Evolutionary conservation across 2,329 filamentous ascomycete genomes (phyloP), one percentile per base, ranked within the genome.

Genomic region (Verruconis gallopava): DNA sequence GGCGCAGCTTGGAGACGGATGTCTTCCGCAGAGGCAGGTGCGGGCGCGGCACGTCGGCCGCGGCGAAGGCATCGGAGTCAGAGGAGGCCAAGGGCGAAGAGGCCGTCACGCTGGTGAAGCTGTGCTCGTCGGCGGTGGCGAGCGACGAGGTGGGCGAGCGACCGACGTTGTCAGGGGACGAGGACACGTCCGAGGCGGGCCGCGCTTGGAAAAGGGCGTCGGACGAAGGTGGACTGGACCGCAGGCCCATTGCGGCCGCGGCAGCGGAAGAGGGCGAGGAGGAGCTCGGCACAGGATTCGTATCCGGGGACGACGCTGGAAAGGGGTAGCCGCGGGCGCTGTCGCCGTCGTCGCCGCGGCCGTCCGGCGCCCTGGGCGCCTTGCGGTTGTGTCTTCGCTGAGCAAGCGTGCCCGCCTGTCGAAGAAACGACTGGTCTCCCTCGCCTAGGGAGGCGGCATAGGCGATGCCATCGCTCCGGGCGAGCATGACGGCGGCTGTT

Each of bases 21-120:
- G 19, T 33, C 35, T 43, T 43, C 9, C 35, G 33, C 4, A 43
- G 41, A 20, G 41, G 41, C 12, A 43, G 21, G 14, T 43, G 36
- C 22, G 41, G 41, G n/a, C 21, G 22, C 12, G 41, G 41, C 19
- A 42, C 14, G 2, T 28, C 19, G 4, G 21, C 14, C 5, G 19
- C 30, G 4, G 40, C 4, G n/a, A 42, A 42, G 32, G 11, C 19
- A 15, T 19, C 32, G 14, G 40, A 35, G 40, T 17, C 19, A n/a
- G 19, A 25, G 9, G 38, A 28, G 15, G 19, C 21, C n/a, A n/a
- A n/a, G n/a, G n/a, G n/a, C n/a, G n/a, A n/a, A n/a, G n/a, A n/a
- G 21, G 38, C 19, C 3, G 38, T 30, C 5, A 28, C 21, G 38
- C 38, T 22, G 3, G 38, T 21, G 5, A 28, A 19, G 38, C 38